phyloP scores from a whole-genome alignment of 2,329 filamentous ascomycete genomes.

The Pseudogymnoascus sp. region DNA sequence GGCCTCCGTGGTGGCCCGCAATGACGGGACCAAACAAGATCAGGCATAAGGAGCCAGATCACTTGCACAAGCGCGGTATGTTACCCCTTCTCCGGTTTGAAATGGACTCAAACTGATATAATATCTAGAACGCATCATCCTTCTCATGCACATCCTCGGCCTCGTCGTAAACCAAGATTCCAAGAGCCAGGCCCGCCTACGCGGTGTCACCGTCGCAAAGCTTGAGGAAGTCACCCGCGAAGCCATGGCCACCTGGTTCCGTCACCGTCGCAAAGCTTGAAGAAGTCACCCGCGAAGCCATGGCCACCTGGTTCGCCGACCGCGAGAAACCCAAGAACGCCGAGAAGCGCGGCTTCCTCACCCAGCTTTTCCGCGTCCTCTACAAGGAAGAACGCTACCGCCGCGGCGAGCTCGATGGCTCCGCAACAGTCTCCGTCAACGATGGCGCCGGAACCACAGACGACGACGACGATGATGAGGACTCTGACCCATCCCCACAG shows the following conservation, averaged over 20 bases:
- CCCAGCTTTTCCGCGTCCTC: slow-evolving; percentile 57
- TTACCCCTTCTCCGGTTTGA: slow-evolving; percentile 11
- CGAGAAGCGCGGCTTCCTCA: slow-evolving; percentile 48
- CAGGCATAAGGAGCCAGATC: slow-evolving; percentile 66
- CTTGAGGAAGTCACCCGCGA: slow-evolving; percentile 53
- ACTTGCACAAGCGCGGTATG: slow-evolving; percentile 60
- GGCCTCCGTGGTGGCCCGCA: slow-evolving; percentile 60
- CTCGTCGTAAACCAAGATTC: slow-evolving; percentile 41
- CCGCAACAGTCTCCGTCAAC: not conserved
- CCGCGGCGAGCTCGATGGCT: slow-evolving; percentile 41
- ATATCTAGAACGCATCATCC: slow-evolving; percentile 47
- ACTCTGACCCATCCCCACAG: not conserved
- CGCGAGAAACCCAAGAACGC: slow-evolving; percentile 46
- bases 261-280: slow-evolving; percentile 46
- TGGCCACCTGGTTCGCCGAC: slow-evolving; percentile 52
- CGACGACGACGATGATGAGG: not conserved
- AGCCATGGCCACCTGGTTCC: slow-evolving; percentile 50
- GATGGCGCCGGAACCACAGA: not conserved
- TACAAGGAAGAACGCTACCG: slow-evolving; percentile 48
- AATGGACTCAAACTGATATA: slow-evolving; percentile 11
- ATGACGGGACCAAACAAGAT: slow-evolving; percentile 49
- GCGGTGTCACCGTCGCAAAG: slow-evolving; percentile 38
- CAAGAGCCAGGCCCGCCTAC: slow-evolving; percentile 37
- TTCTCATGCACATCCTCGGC: slow-evolving; percentile 54
- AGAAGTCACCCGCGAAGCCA: slow-evolving; percentile 49